Evolutionary conservation across 2,329 filamentous ascomycete species (phyloP).

Genomic region (Fusarium chlamydosporum): DNA sequence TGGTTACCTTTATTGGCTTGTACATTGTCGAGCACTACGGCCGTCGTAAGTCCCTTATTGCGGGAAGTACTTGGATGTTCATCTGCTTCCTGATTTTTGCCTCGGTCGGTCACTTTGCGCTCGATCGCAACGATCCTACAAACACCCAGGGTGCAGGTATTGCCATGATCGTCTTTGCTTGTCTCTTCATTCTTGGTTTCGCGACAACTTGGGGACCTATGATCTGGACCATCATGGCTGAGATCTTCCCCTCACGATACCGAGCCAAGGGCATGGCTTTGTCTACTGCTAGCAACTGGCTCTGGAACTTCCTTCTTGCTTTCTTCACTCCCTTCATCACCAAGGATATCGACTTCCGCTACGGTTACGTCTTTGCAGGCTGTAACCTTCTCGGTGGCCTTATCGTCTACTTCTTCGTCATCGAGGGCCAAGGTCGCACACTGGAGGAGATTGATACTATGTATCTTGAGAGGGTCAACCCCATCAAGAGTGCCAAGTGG

Average conservation of each 20-base stretch:
- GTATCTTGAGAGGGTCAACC: constrained; percentile 76
- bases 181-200: constrained; percentile 74
- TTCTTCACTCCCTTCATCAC: constrained; percentile 89
- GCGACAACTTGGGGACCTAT: constrained; percentile 77
- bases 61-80: constrained; percentile 73
- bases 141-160: constrained; percentile 64
- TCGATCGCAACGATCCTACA: constrained; percentile 56
- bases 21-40: constrained; percentile 78
- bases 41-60: constrained; percentile 73
- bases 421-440: constrained; percentile 79
- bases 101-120: constrained; percentile 65
- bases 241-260: constrained; percentile 75
- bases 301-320: constrained; percentile 80
- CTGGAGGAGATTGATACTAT: constrained; percentile 86
- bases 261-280: constrained; percentile 72
- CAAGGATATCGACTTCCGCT: constrained; percentile 76
- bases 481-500: constrained; percentile 73
- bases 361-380: constrained; percentile 82
- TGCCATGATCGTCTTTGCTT: constrained; percentile 74
- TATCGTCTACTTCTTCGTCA: constrained; percentile 83
- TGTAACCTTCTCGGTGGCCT: constrained; percentile 75
- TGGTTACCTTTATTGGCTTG: constrained; percentile 76
- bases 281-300: constrained; percentile 74
- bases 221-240: constrained; percentile 74
- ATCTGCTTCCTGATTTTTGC: constrained; percentile 72